Base-by-base conservation (phyloP, 768 basidiomycete genomes). In the Cystoderma amianthinum region DNA sequence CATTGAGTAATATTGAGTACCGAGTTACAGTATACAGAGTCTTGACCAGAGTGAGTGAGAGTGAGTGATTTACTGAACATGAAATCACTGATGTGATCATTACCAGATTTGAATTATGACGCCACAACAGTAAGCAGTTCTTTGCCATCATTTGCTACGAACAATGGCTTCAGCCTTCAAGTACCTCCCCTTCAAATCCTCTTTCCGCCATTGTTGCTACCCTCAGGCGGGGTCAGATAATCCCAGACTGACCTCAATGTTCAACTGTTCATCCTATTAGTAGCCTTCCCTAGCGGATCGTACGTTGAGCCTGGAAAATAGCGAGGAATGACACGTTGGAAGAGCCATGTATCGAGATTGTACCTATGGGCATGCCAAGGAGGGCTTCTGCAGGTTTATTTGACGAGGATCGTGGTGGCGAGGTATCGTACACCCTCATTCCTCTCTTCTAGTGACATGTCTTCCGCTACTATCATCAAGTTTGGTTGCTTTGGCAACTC, bases 341-440 rank as follows among this genome's bases (percentile, higher is more conserved):
- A 13, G 78, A 79, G 44, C 80, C 80, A 2, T 52, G 62, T 3
- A 60, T 80, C 28, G 59, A 56, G 25, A 62, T 80, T 21, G 61
- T 64, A 2, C 70, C 75, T 2, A 61, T 69, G 59, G 58, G 55
- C 35, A 48, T 55, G 16, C 61, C 59, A 13, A 44, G 5, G 42
- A 42, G n/a, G 7, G 25, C 25, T 7, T 28, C 25, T 28, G 25
- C 7, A 13, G 25, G 13, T 6, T 24, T 40, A 3, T 16, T 17
- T 13, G 23, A 41, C 15, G 30, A n/a, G n/a, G 43, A 32, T 15
- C 12, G 23, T 5, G 48, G 45, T 36, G 49, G 51, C 1, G 63
- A 67, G 23, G 45, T 60, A 5, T 63, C 63, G 3, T 78, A 76
- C 46, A 77, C 78, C 5, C 57, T 78, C 24, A 70, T 75, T 28